These are phyloP conservation scores for Jackrogersella multiformis DNA, from an alignment of 495 filamentous ascomycete genomes.

Conservation along the genomic window DNA sequence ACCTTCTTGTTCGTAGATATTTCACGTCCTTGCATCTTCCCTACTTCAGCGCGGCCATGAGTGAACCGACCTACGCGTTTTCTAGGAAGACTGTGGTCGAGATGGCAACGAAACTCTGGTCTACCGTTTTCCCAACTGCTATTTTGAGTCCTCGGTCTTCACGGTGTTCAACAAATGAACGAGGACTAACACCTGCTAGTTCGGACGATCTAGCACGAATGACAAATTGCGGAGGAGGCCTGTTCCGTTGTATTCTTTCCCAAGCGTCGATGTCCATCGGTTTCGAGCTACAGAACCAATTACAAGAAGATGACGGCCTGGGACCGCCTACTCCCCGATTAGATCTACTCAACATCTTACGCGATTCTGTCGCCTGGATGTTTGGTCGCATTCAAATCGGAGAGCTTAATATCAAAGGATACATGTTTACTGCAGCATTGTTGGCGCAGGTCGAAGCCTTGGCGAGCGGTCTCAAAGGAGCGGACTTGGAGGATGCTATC, in stretches of 20 bases:
- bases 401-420: slow-evolving; percentile 67
- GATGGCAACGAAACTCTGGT: slow-evolving; percentile 61
- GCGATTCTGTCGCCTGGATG: slow-evolving; percentile 56
- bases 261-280: slow-evolving; percentile 57
- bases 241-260: slow-evolving; percentile 51
- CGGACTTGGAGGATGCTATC: slow-evolving; percentile 46
- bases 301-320: slow-evolving; percentile 61
- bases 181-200: slow-evolving; percentile 4
- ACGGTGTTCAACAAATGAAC: neutral
- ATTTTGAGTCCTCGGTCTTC: slow-evolving; percentile 24
- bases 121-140: slow-evolving; percentile 49
- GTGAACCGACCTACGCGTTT: slow-evolving; percentile 58
- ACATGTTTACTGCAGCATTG: slow-evolving; percentile 55
- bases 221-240: slow-evolving; percentile 51
- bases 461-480: slow-evolving; percentile 47
- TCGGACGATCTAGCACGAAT: slow-evolving; percentile 52
- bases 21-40: slow-evolving; percentile 61
- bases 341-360: slow-evolving; percentile 59
- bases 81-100: slow-evolving; percentile 61
- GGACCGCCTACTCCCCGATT: slow-evolving; percentile 53
- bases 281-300: slow-evolving; percentile 58
- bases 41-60: slow-evolving; percentile 48
- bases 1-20: slow-evolving; percentile 58
- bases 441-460: slow-evolving; percentile 57
- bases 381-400: slow-evolving; percentile 57